These are phyloP conservation scores for Fusarium foetens DNA, from an alignment of 2,329 filamentous ascomycete genomes.

Conservation along the genomic window DNA sequence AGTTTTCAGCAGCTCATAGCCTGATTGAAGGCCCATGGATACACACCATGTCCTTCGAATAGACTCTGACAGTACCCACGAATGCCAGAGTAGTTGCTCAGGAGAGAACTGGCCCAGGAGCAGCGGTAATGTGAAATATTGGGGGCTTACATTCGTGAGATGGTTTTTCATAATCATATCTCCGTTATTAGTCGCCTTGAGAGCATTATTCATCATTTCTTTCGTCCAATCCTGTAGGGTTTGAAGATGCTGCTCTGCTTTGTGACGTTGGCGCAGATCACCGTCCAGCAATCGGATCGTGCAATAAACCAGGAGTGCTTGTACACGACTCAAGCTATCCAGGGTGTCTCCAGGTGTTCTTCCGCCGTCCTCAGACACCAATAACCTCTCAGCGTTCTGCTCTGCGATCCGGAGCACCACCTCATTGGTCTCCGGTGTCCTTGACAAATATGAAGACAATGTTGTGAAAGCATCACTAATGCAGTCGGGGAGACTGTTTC, in stretches of 20 bases:
- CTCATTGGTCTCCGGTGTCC: slow-evolving; percentile 20
- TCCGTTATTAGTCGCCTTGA: not conserved
- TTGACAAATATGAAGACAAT: slow-evolving; percentile 23
- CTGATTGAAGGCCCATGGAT: slow-evolving; percentile 28
- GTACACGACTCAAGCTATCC: slow-evolving; percentile 32
- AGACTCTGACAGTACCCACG: slow-evolving; percentile 47
- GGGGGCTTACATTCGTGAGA: not conserved
- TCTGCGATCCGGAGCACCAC: slow-evolving; percentile 23
- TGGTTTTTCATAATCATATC: slow-evolving; percentile 19
- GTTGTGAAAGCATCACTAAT: slow-evolving; percentile 25
- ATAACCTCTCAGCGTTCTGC: slow-evolving; percentile 8
- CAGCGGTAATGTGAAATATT: not conserved
- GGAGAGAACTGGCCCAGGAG: slow-evolving; percentile 5
- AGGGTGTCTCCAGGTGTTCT: not conserved
- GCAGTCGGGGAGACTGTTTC: not conserved
- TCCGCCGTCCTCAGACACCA: not conserved
- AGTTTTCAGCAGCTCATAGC: slow-evolving; percentile 30
- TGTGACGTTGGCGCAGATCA: slow-evolving; percentile 35
- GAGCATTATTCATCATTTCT: slow-evolving; percentile 8
- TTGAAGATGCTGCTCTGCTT: slow-evolving; percentile 34
- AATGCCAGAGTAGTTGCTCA: slow-evolving; percentile 41
- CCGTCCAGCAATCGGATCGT: slow-evolving; percentile 42
- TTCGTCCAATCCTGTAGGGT: slow-evolving; percentile 30
- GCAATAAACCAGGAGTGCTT: slow-evolving; percentile 38
- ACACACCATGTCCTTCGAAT: slow-evolving; percentile 46